Evolutionary conservation across 140 eudicot species (phyloP).

Genomic region (Artemisia princeps): DNA sequence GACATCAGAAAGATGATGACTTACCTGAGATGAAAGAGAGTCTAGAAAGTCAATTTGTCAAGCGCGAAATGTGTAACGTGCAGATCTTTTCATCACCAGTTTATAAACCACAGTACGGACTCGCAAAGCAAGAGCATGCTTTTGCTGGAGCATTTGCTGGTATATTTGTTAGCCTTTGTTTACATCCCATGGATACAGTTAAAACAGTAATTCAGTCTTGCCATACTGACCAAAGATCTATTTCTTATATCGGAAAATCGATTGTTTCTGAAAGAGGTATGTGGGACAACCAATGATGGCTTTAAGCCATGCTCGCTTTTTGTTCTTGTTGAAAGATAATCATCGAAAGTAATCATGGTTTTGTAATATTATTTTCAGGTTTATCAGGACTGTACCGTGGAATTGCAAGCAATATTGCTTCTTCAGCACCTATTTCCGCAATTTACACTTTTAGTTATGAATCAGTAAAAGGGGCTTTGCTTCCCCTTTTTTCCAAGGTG

Average conservation of each 20-base stretch:
- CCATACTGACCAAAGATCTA: slow-evolving; percentile 51
- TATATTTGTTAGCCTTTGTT: slow-evolving; percentile 73
- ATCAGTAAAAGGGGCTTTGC: slow-evolving; percentile 70
- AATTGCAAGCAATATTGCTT: slow-evolving; percentile 68
- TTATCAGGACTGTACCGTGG: slow-evolving; percentile 84
- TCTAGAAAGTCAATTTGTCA: slow-evolving; percentile 20
- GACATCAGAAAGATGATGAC: slow-evolving; percentile 20
- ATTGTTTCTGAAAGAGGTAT: slow-evolving; percentile 84
- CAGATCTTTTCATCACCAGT: slow-evolving; percentile 24
- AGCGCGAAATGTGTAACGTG: slow-evolving; percentile 19
- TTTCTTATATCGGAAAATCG: slow-evolving; percentile 50
- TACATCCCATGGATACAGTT: slow-evolving; percentile 90
- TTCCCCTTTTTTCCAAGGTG: slow-evolving; percentile 85
- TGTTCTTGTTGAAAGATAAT: slow-evolving; percentile 12
- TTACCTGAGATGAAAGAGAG: slow-evolving; percentile 21
- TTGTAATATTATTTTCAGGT: slow-evolving; percentile 38
- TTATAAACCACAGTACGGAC: slow-evolving; percentile 29
- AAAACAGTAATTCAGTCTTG: slow-evolving; percentile 88
- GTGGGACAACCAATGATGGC: slow-evolving; percentile 1
- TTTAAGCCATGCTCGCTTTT: not conserved
- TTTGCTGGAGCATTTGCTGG: slow-evolving; percentile 97
- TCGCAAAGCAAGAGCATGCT: slow-evolving; percentile 88
- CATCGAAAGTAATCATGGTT: slow-evolving; percentile 11
- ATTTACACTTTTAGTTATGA: slow-evolving; percentile 89
- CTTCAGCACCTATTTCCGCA: slow-evolving; percentile 97